These are phyloP conservation scores for Penicillium parvum DNA, from an alignment of 495 filamentous ascomycete species.

Conservation along the genomic window DNA sequence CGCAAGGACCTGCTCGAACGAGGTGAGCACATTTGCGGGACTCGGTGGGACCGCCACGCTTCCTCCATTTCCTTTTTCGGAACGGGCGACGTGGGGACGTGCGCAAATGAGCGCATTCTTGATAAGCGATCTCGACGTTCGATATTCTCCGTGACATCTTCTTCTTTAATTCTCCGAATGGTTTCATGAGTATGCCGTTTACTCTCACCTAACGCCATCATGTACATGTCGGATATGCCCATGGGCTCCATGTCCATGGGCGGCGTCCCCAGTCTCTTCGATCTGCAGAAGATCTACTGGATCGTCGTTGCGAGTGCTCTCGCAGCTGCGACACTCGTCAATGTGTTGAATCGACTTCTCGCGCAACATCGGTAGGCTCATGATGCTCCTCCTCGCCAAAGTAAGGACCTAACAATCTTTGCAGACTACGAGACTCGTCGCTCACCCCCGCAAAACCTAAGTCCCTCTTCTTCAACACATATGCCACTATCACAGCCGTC, in stretches of 20 bases:
- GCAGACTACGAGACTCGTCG: constrained; percentile 26
- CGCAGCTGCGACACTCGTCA: constrained; percentile 46
- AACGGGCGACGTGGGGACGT: too few relatives aligned
- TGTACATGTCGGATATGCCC: constrained; percentile 29
- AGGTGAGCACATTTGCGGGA: constrained; percentile 10
- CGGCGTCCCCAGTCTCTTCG: constrained; percentile 42
- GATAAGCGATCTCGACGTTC: constrained; percentile 5
- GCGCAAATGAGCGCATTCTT: constrained; percentile 16
- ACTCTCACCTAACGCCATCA: constrained; percentile 5
- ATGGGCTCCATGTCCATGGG: constrained; percentile 46
- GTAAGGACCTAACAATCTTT: neutral
- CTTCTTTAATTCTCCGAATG: neutral
- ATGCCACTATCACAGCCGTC: constrained; percentile 67
- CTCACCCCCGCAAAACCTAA: constrained; percentile 62
- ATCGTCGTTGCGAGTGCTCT: constrained; percentile 54
- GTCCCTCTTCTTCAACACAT: constrained; percentile 46
- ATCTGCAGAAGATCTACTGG: constrained; percentile 57
- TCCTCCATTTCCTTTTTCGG: neutral
- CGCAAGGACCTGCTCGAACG: constrained; percentile 2
- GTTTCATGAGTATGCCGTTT: neutral
- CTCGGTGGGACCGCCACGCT: neutral
- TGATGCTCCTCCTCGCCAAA: neutral
- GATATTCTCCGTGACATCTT: neutral
- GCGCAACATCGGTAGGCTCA: constrained; percentile 45
- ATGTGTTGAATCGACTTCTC: constrained; percentile 43